Base-by-base conservation (phyloP, 305 asterid genomes). In the Lippia alba region DNA sequence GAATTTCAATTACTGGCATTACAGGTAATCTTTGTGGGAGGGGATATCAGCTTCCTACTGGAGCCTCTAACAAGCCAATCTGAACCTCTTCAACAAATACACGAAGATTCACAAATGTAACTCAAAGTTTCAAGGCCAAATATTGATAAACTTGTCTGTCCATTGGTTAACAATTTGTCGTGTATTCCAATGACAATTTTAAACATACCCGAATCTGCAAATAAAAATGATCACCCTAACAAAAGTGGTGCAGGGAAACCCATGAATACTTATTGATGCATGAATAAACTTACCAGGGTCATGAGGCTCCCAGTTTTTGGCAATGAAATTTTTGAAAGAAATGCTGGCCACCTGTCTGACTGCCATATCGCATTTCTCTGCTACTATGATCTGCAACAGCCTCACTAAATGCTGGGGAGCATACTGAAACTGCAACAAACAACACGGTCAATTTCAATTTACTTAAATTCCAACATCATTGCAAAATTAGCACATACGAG, bases 271-370 rank as follows among this genome's bases (percentile, higher is more conserved):
- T 6, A 72, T 14, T 33, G 50, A 15, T 53, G 54, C 56, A 46
- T 59, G 44, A 33, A 10, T 3, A 30, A 55, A 55, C 51, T 69
- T 78, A 89, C 99, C 94, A 30, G 88, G 82, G 46, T 95, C 96
- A 62, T 82, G 85, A 8, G 97, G 96, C 15, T 69, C 86, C 99
- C 98, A 95, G 71, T 95, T 83, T 70, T 85, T 95, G n/a, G 84
- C 91, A 67, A 89, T 83, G 68, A 92, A 92, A 76, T 95, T 95
- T 85, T 95, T 95, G 75, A 95, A 95, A 72, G 92, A 86, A 70
- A 95, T 95, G 76, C 99, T 95, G 17, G 98, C 98, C 71, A 89
- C 97, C 83, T 95, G 99, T 60, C 99, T 84, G 39, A 95, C 97
- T 5, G 96, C 95, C 79, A 85, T 74, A 77, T 92, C 98, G 32